These are phyloP conservation scores for Kluyveromyces wickerhamii DNA, from an alignment of 805 yeast species.

Conservation along the genomic window DNA sequence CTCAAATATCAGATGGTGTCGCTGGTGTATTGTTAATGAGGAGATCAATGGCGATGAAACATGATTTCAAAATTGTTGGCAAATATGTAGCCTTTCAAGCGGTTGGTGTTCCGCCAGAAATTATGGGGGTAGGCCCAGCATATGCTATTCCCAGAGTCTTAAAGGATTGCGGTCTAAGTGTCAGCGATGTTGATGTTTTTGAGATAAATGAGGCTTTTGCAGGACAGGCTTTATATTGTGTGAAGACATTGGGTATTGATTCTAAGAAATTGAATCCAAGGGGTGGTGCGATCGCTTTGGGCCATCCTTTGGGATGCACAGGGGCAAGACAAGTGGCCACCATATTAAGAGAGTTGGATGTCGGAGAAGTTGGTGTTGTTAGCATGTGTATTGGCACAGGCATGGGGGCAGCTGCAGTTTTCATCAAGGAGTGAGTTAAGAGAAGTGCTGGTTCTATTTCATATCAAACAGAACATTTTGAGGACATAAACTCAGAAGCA, in stretches of 20 bases:
- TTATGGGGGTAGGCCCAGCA: conserved; percentile 98
- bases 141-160: conserved; percentile 85
- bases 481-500: conserved; percentile 13
- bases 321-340: conserved; percentile 94
- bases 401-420: conserved; percentile 93
- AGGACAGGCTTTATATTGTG: conserved; percentile 80
- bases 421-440: conserved; percentile 60
- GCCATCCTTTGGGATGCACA: conserved; percentile 88
- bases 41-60: conserved; percentile 72
- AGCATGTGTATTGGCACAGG: conserved; percentile 98
- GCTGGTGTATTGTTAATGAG: conserved; percentile 82
- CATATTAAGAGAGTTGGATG: conserved; percentile 65
- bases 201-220: conserved; percentile 98
- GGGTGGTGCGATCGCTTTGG: conserved; percentile 96
- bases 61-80: conserved; percentile 66
- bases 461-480: conserved; percentile 4
- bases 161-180: conserved; percentile 47
- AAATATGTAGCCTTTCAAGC: conserved; percentile 71
- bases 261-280: conserved; percentile 69
- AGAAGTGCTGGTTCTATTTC: not conserved
- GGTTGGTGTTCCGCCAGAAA: conserved; percentile 94
- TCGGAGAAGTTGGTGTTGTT: conserved; percentile 81
- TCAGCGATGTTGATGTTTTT: conserved; percentile 62
- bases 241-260: conserved; percentile 60
- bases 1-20: conserved; percentile 94